phyloP scores from a whole-genome alignment of 805 yeast genomes.

The Ogataea trehaloabstinens region DNA sequence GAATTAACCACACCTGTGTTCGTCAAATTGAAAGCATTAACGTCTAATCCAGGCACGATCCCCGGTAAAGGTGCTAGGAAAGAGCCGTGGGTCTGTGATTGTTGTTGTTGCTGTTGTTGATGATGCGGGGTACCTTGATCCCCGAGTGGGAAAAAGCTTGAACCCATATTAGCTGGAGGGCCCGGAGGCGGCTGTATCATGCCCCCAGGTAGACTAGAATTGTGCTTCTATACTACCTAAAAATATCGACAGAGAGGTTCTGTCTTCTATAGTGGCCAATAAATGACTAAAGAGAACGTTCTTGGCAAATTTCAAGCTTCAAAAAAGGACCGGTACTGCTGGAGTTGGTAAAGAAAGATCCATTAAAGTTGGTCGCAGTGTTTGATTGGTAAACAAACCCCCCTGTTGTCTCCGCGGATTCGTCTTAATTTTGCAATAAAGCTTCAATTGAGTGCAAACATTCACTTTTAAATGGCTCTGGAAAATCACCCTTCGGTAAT shows the following conservation, averaged over 20 bases:
- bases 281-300: neutral
- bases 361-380: no score
- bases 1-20: no score
- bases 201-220: neutral
- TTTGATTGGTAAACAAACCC: no score
- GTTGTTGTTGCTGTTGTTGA: slow-evolving; percentile 2
- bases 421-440: no score
- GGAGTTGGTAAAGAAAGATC: no score
- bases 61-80: slow-evolving; percentile 19
- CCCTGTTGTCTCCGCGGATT: no score
- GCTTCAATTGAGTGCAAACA: no score
- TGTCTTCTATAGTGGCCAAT: neutral
- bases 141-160: slow-evolving; percentile 2
- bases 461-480: neutral
- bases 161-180: slow-evolving; percentile 1
- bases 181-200: slow-evolving; percentile 10
- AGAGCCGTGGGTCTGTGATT: neutral
- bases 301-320: neutral
- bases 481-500: slow-evolving; percentile 3
- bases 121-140: neutral
- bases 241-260: neutral
- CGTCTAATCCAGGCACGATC: slow-evolving; percentile 8
- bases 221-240: neutral
- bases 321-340: neutral
- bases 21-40: slow-evolving; percentile 2